A percentile compares a stretch with the other conserved stretches of the same genome.
phyloP scores from a whole-genome alignment of 176 grass and related monocot species.

The Avena insularis region DNA sequence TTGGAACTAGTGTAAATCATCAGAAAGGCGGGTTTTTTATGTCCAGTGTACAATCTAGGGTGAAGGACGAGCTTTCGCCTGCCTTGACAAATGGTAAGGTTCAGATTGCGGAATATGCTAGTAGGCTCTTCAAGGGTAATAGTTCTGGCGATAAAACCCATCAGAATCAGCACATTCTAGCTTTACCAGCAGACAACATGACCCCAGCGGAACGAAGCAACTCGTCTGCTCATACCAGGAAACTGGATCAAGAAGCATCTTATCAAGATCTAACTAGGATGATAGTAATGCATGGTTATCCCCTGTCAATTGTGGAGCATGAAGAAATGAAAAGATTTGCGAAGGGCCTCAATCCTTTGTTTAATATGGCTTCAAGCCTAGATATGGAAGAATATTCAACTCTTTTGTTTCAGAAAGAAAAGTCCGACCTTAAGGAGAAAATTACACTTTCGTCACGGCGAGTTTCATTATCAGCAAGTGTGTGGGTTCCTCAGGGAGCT shows the following conservation, averaged over 20 bases:
- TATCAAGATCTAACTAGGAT: slow-evolving; percentile 54
- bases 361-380: slow-evolving; percentile 60
- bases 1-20: slow-evolving; percentile 39
- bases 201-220: slow-evolving; percentile 28
- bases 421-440: slow-evolving; percentile 61
- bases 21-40: slow-evolving; percentile 34
- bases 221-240: slow-evolving; percentile 20
- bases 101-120: slow-evolving; percentile 67
- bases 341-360: slow-evolving; percentile 53
- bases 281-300: slow-evolving; percentile 60
- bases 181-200: slow-evolving; percentile 52
- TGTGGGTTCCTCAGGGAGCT: slow-evolving; percentile 48
- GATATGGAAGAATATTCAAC: slow-evolving; percentile 59
- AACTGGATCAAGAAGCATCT: slow-evolving; percentile 54
- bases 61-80: slow-evolving; percentile 60
- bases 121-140: slow-evolving; percentile 39
- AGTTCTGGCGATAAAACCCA: slow-evolving; percentile 24
- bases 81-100: slow-evolving; percentile 65
- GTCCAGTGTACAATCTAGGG: slow-evolving; percentile 45
- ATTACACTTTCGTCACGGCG: slow-evolving; percentile 42
- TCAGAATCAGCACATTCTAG: slow-evolving; percentile 42
- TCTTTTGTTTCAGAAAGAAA: slow-evolving; percentile 61
- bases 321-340: slow-evolving; percentile 63
- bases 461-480: slow-evolving; percentile 59
- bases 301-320: slow-evolving; percentile 59